Evolutionary conservation across 2,329 filamentous ascomycete species (phyloP).

Genomic region (Paracorniculantispora psalliotae): DNA sequence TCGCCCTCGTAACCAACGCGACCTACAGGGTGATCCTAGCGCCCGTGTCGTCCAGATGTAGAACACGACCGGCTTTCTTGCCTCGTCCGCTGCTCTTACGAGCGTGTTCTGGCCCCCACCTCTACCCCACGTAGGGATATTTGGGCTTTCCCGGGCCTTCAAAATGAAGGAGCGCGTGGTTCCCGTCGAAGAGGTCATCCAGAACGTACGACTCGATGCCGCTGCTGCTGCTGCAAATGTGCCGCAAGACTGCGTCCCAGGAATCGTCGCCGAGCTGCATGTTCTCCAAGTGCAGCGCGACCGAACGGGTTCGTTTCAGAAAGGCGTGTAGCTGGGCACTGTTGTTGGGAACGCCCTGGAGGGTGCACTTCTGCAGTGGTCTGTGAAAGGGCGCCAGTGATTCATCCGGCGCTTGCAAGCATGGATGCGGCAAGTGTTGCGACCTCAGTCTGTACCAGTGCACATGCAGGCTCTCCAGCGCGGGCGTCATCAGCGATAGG

Average conservation of each 20-base stretch:
- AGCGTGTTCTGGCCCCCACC: neutral
- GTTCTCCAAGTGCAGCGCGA: neutral
- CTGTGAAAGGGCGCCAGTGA: neutral
- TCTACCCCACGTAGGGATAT: neutral
- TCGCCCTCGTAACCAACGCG: too few relatives aligned
- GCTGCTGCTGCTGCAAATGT: neutral
- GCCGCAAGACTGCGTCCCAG: neutral
- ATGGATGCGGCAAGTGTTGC: neutral
- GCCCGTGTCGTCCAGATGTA: too few relatives aligned
- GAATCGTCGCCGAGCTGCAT: neutral
- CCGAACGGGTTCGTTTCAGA: neutral
- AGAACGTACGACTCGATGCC: neutral
- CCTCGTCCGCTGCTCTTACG: too few relatives aligned
- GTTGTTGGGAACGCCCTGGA: neutral
- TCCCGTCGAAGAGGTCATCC: too few relatives aligned
- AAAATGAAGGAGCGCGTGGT: neutral
- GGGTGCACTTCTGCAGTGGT: neutral
- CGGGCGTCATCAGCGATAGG: too few relatives aligned
- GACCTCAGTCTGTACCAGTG: neutral
- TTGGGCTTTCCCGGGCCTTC: neutral
- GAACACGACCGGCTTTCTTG: too few relatives aligned
- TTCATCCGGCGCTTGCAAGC: neutral
- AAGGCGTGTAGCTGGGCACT: neutral
- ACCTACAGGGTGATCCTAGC: too few relatives aligned
- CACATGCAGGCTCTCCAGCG: neutral